A percentile compares a stretch with the other conserved stretches of the same genome.
Conservation (phyloP, 2,329 filamentous ascomycete species). For the Raffaelea ambrosiae region DNA sequence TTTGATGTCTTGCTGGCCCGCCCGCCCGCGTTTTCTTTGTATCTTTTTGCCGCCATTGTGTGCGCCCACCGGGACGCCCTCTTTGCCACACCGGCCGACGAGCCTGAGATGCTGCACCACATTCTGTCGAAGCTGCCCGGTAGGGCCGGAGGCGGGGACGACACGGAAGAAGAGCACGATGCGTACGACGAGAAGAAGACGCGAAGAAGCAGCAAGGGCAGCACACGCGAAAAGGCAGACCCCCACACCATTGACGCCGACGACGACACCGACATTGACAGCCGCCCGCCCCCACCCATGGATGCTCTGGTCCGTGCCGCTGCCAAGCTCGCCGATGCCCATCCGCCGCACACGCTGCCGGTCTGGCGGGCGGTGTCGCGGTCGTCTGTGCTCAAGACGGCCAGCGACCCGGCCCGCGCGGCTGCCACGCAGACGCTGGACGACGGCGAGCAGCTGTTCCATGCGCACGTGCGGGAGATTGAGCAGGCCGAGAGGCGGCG, state of each 20-base stretch:
- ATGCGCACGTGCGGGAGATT: slow-evolving; percentile 65
- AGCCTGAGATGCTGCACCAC: slow-evolving; percentile 87
- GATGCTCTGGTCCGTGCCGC: slow-evolving; percentile 66
- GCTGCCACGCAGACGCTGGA: slow-evolving; percentile 48
- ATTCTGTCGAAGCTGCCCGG: slow-evolving; percentile 79
- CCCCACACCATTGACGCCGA: slow-evolving; percentile 46
- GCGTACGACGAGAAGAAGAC: slow-evolving; percentile 54
- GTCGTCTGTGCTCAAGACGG: slow-evolving; percentile 80
- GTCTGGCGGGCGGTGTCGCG: slow-evolving; percentile 65
- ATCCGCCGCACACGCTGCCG: slow-evolving; percentile 65
- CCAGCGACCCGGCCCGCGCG: slow-evolving; percentile 35
- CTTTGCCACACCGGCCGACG: slow-evolving; percentile 72
- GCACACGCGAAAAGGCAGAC: too few species aligned
- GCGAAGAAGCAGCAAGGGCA: background rate
- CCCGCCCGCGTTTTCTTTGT: slow-evolving; percentile 82
- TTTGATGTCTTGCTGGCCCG: slow-evolving; percentile 87
- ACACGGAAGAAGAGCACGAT: slow-evolving; percentile 39
- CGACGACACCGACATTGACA: slow-evolving; percentile 40
- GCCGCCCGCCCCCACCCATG: slow-evolving; percentile 36
- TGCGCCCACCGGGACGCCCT: slow-evolving; percentile 73
- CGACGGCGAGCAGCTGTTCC: slow-evolving; percentile 61
- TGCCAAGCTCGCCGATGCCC: slow-evolving; percentile 48
- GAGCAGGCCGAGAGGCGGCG: slow-evolving; percentile 51
- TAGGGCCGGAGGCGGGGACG: background rate
- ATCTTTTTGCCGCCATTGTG: slow-evolving; percentile 86